Evolutionary conservation across 805 yeast species (phyloP).

Genomic region (Blastobotrys chiropterorum): DNA sequence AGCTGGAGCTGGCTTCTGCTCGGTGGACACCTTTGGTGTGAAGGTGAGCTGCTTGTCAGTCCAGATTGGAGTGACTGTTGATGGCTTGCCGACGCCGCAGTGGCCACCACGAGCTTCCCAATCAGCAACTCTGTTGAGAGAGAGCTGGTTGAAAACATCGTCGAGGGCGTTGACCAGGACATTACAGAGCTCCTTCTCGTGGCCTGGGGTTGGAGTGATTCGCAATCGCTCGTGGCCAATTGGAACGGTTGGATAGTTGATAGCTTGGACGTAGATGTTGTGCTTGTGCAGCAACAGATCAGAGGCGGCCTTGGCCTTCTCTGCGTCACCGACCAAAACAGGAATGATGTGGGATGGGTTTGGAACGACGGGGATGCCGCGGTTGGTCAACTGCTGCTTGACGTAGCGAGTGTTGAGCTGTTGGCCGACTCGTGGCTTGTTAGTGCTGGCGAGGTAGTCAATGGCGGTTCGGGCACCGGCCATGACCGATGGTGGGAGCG

Average conservation of each 20-base stretch:
- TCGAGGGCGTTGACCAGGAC: constrained; percentile 74
- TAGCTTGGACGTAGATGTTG: constrained; percentile 93
- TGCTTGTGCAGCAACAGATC: constrained; percentile 80
- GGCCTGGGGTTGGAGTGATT: constrained; percentile 99
- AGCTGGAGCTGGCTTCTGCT: neutral
- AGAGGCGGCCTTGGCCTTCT: constrained; percentile 83
- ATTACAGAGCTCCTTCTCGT: constrained; percentile 68
- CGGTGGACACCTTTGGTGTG: constrained; percentile 7
- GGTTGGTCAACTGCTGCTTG: constrained; percentile 56
- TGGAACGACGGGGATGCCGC: constrained; percentile 93
- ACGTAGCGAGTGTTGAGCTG: constrained; percentile 83
- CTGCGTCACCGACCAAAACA: constrained; percentile 89
- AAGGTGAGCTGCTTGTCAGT: constrained; percentile 65
- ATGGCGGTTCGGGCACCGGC: constrained; percentile 90
- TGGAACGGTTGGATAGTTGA: constrained; percentile 96
- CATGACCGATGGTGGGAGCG: constrained; percentile 97
- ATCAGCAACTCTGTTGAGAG: constrained; percentile 65
- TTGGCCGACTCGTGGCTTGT: constrained; percentile 73
- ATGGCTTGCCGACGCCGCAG: constrained; percentile 74
- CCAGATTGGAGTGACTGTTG: constrained; percentile 69
- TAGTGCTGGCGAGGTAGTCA: constrained; percentile 71
- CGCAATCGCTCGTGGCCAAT: constrained; percentile 93
- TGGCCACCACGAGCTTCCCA: constrained; percentile 83
- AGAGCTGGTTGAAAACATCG: constrained; percentile 67
- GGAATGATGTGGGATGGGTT: constrained; percentile 98